These are phyloP conservation scores for Komagataella pseudopastoris DNA, from an alignment of 805 yeast genomes.

Conservation along the genomic window DNA sequence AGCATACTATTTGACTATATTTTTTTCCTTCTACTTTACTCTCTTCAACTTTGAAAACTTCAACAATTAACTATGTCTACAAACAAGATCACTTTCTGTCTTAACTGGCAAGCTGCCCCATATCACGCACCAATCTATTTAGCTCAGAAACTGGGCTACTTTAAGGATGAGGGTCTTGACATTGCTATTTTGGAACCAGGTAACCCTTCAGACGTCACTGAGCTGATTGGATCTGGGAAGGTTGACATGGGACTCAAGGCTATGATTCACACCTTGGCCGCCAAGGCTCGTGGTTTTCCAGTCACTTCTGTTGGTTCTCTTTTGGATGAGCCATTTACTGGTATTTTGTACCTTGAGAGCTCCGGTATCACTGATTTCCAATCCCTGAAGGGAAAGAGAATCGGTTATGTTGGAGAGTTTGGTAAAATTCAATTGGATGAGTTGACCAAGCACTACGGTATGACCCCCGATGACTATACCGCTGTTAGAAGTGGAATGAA, in stretches of 20 bases:
- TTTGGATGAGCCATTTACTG: conserved; percentile 46
- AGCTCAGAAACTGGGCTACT: conserved; percentile 36
- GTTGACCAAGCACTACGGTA: conserved; percentile 39
- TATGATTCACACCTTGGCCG: conserved; percentile 47
- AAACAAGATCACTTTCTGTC: conserved; percentile 33
- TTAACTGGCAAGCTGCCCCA: conserved; percentile 44
- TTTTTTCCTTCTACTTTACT: neutral
- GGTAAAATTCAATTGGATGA: conserved; percentile 47
- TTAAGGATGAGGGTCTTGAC: conserved; percentile 34
- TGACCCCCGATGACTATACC: conserved; percentile 41
- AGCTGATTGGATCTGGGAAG: conserved; percentile 41
- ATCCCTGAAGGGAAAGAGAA: conserved; percentile 36
- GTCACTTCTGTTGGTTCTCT: conserved; percentile 42
- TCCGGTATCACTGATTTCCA: conserved; percentile 39
- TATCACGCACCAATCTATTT: conserved; percentile 40
- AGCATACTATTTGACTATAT: neutral
- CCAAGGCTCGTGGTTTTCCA: conserved; percentile 44
- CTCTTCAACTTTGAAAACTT: neutral
- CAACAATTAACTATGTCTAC: conserved; percentile 20
- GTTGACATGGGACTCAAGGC: conserved; percentile 48
- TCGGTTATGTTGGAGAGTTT: conserved; percentile 47
- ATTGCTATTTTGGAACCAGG: conserved; percentile 41
- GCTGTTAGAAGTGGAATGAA: conserved; percentile 50
- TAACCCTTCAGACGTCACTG: conserved; percentile 45
- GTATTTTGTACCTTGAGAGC: conserved; percentile 35